Conservation (phyloP, 2,329 filamentous ascomycete genomes). For the Sordariomycetes sp. region DNA sequence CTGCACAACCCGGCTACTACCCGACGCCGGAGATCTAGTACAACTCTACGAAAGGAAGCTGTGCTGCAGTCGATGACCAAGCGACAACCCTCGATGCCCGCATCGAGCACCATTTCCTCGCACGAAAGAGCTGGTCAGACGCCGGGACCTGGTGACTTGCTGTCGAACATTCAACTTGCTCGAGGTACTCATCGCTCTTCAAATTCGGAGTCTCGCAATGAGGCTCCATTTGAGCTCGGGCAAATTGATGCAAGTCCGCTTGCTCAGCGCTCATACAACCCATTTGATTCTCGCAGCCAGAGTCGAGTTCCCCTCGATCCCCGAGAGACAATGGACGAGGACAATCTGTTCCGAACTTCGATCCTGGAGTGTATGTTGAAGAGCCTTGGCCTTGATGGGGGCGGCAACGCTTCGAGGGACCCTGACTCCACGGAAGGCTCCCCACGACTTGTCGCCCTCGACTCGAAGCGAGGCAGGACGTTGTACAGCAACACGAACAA, state of each 20-base stretch:
- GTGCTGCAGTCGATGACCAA: constrained; percentile 57
- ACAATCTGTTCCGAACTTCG: constrained; percentile 78
- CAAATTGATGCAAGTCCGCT: constrained; percentile 32
- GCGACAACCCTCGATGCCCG: constrained; percentile 13
- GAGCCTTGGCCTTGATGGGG: constrained; percentile 72
- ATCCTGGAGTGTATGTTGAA: constrained; percentile 95
- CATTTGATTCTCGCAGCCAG: constrained; percentile 43
- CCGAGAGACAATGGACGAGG: constrained; percentile 79
- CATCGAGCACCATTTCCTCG: constrained; percentile 18
- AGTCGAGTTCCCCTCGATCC: constrained; percentile 49
- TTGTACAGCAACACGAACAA: constrained; percentile 50
- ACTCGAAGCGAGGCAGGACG: constrained; percentile 70
- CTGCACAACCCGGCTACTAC: constrained; percentile 69
- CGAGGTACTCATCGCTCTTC: constrained; percentile 43
- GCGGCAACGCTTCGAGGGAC: constrained; percentile 55
- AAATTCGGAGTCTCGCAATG: constrained; percentile 8
- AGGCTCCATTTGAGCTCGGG: constrained; percentile 4
- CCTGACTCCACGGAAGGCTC: constrained; percentile 75
- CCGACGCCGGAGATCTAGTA: constrained; percentile 62
- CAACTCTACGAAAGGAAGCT: constrained; percentile 70
- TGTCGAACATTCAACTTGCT: constrained; percentile 68
- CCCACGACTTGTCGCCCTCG: constrained; percentile 74
- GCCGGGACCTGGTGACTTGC: constrained; percentile 66
- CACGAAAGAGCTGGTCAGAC: too few relatives aligned
- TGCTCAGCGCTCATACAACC: constrained; percentile 42